Evolutionary conservation across 352 stramenopile genomes (phyloP), one percentile per base, ranked within the genome.

Genomic region (Phytophthora tentaculata): DNA sequence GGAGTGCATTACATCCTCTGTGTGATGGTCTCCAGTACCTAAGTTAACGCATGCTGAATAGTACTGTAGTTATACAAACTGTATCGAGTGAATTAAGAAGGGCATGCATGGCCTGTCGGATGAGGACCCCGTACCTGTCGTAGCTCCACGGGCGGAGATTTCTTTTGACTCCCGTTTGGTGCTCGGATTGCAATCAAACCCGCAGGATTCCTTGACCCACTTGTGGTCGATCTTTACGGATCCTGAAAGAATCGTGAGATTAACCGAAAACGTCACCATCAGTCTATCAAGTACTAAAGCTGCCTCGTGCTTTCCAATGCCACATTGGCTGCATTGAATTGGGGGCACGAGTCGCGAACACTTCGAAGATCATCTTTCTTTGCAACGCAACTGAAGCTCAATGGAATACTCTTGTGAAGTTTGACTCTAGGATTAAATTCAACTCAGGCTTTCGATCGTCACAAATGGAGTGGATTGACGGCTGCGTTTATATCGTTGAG

Each of bases 351-450:
- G 13, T 39, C 17, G 16, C 23, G 26, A 54, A 54, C 45, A 1
- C 22, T 4, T 37, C 48, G 24, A 23, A 54, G 24, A 54, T 37
- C 48, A 39, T 54, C 3, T 16, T 17, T 17, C 13, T 43, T 26
- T 56, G 49, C 19, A 26, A 24, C n/a, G 23, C 48, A 17, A 56
- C 26, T 28, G 49, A 56, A 56, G n/a, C 29, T 26, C 48, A 54
- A 19, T 54, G 48, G 6, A 54, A 5, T 5, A 8, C 3, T 41
- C 16, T 24, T 23, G 22, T 35, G 23, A 23, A 54, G 45, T 52
- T 10, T 52, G 45, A 52, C 8, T 52, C 45, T 19, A 17, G 24
- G 24, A 23, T 24, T 54, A 16, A 54, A 54, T 5, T 22, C 48
- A 7, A 22, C 48, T 54, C 24, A 41, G 17, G 24, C n/a, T 20